Base-by-base conservation (phyloP, 352 stramenopile genomes). In the Globisporangium polare region DNA sequence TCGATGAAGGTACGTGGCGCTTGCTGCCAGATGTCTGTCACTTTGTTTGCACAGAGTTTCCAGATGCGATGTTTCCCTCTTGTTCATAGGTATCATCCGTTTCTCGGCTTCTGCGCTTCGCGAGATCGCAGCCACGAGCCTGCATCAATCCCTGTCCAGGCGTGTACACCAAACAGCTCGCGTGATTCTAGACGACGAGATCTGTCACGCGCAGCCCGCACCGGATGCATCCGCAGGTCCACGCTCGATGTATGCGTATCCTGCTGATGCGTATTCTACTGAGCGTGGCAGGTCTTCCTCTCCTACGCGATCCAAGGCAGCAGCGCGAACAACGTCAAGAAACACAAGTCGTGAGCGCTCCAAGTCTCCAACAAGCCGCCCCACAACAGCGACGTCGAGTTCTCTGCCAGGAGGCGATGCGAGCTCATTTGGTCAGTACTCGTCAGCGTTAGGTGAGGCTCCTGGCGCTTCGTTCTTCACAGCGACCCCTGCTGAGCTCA, bases 111-210 rank as follows among this genome's bases (percentile, higher is more conserved):
- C 73, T 37, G 81, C 81, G 0, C 61, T 88, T 15, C 62, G 71
- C 46, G 78, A 83, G 39, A 81, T 90, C n/a, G 81, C 81, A 1
- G 70, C 72, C 17, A 83, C 78, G 2, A 89, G 77, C 56, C 45
- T 90, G 33, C 74, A 72, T 13, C 67, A 83, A 45, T 89, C 78
- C 5, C 81, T 78, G 45, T 88, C 78, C 12, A 87, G 78, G 61
- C 64, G 69, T 42, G 78, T 90, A 5, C 68, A 80, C 53, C 78
- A 90, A 53, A 88, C 77, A 12, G 81, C 81, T 33, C 77, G 78
- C 13, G 65, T 86, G 20, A 90, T 90, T 62, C 62, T 90, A 24
- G 78, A 87, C 10, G 81, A 89, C 18, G 69, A 86, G 6, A 42
- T 55, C 20, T 72, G 60, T 41, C 55, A 62, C 45, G 35, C 57